Evolutionary conservation across 192 early-diverging fungal genomes (phyloP), one percentile per base, ranked within the genome.

Genomic region (Chytriomyces confervae): DNA sequence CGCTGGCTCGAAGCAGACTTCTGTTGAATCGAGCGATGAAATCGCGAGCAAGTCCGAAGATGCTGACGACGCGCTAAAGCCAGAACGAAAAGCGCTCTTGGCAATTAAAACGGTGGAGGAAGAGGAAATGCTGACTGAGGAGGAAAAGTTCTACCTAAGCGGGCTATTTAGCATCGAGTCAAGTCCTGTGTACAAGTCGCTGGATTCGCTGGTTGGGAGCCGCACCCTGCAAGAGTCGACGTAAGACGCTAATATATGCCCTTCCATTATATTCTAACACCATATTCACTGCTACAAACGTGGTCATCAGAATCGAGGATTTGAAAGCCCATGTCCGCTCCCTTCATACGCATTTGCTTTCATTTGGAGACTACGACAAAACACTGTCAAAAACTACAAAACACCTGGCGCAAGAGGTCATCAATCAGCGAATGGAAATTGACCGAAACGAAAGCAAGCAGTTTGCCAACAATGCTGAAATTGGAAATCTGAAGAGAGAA

Each of bases 401-500:
- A 61, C 69, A 80, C 23, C 46, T 88, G 5, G 67, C 75, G 16
- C 80, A 76, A 65, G 89, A 91, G 48, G 76, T 91, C 23, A 51
- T 77, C 29, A 85, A 80, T 23, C 89, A 91, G 64, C 51, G 80
- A 43, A 77, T 90, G 72, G 89, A 91, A 64, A 85, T 86, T 46
- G 89, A 91, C 77, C 68, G 83, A 27, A 80, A 79, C 24, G 80
- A 77, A 29, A 84, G 75, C 51, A 82, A 84, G 44, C 81, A 83
- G 62, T 91, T 89, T 63, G 71, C 77, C 8, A 83, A 84, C 44
- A 90, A 90, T 72, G 80, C 86, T 5, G 83, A 85, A 61, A 91
- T 91, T 73, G 89, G 89, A 16, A 88, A 91, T 53, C 68, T 91
- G 67, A 88, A 86, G 71, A 63, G 89, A 62, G 89, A 91, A 79